Evolutionary conservation across 2,329 filamentous ascomycete species (phyloP), one percentile per base, ranked within the genome.

Genomic region (Apiospora rasikravindrae): DNA sequence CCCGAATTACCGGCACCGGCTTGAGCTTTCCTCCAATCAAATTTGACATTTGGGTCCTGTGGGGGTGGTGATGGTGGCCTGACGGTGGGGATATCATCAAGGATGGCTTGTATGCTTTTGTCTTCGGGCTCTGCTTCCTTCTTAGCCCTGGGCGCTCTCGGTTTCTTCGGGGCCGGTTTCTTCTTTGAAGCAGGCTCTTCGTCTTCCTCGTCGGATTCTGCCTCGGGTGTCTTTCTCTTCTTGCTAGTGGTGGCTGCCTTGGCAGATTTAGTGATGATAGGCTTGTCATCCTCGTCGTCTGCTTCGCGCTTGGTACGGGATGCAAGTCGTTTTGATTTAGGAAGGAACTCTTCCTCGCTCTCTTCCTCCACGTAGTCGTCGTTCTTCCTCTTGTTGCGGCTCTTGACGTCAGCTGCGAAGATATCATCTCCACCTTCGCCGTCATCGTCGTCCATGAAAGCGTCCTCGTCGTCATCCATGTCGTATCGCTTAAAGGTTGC

Each of bases 21-120:
- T 73, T 81, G 84, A 37, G 85, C 86, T 78, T 91, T 92, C 75
- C 89, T 89, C 87, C 90, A 98, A 80, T 97, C 91, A 77, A 96
- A 98, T 78, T 97, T 98, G 24, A 85, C 85, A 75, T 90, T 88
- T 0, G 90, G 89, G 71, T 92, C 89, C 74, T 91, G 89, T 0
- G 92, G 87, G 2, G 96, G 95, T 57, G 96, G 96, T 4, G 94
- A 93, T 7, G 96, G 96, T 29, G 96, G 88, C 72, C 92, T 87
- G 57, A 99, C 90, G 0, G 90, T 94, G 6, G 94, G 93, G 73
- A 99, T 96, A 76, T 91, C 94, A 79, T 97, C 92, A 44, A 98
- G 89, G 66, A 99, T 98, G 68, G 92, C 90, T 81, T 97, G 91
- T 26, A 97, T 90, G 29, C 89, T 88, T 22, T 92, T 87, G 78